Evolutionary conservation across 352 stramenopile species (phyloP), one percentile per base, ranked within the genome.

Genomic region (Globisporangium irregulare): DNA sequence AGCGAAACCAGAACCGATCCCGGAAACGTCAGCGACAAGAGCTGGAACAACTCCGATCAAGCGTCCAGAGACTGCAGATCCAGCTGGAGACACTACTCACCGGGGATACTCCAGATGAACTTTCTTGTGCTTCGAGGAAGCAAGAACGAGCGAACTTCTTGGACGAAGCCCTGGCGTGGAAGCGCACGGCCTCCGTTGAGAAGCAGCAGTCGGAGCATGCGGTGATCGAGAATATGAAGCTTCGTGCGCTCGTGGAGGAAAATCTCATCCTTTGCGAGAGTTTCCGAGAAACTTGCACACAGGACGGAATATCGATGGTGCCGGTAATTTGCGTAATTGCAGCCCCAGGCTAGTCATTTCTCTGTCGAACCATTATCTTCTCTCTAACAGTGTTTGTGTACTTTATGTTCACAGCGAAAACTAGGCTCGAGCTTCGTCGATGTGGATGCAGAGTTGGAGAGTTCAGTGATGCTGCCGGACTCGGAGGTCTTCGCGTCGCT

Each of bases 21-120:
- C n/a, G 48, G 7, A 59, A 67, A 32, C 59, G 59, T 8, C 59
- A 64, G 4, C 59, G 59, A 10, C 41, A 64, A 1, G 59, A 64
- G 7, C 25, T 64, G 15, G 18, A 43, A 43, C 15, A 64, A 7
- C 59, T 64, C 41, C 41, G 59, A n/a, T 20, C 32, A 12, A 53
- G 20, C 25, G 59, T 34, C 18, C n/a, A 56, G 14, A 18, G 54
- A 8, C 41, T 64, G 15, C 38, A 64, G 41, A 29, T 18, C 25
- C 38, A 64, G 18, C 41, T 64, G 4, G 20, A 64, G 25, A 7
- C 27, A 4, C 59, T 64, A 4, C 59, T 87, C 73, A 1, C 68
- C 69, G 2, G 87, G 81, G 24, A 97, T 77, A 72, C 97, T 87
- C 86, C 91, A 97, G 25, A 84, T 78, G 29, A 10, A 2, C 29